These are phyloP conservation scores for Linnemannia exigua DNA, from an alignment of 192 early-diverging fungal genomes.

Conservation along the genomic window DNA sequence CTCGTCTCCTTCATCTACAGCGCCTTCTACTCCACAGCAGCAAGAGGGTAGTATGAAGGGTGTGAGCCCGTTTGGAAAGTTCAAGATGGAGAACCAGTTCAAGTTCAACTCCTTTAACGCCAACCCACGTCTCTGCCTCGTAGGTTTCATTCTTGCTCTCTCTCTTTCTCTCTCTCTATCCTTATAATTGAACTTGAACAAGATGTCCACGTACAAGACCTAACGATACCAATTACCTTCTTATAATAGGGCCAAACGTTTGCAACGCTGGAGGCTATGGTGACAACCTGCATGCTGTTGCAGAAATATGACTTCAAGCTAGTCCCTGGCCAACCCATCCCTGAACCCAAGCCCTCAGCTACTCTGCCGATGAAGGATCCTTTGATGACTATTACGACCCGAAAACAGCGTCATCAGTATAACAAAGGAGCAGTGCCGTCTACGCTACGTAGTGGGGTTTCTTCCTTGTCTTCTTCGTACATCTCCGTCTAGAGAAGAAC, in stretches of 20 bases:
- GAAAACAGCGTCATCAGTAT: background rate
- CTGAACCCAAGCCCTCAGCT: conserved; percentile 24
- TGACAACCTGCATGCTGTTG: conserved; percentile 36
- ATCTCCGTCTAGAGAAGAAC: background rate
- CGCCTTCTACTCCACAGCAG: background rate
- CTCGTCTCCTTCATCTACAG: background rate
- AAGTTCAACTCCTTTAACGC: conserved; percentile 73
- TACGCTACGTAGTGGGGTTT: background rate
- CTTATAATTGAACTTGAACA: background rate
- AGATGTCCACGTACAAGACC: no score
- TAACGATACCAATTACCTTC: background rate
- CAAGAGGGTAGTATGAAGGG: background rate
- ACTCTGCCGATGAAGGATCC: conserved; percentile 58
- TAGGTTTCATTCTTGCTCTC: background rate
- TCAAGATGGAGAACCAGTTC: conserved; percentile 46
- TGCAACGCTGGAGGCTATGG: conserved; percentile 56
- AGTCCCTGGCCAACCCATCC: conserved; percentile 27
- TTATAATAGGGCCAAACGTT: conserved; percentile 49
- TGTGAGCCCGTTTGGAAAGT: conserved; percentile 48
- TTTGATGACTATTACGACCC: conserved; percentile 25
- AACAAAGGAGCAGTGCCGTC: background rate
- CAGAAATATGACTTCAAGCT: conserved; percentile 43
- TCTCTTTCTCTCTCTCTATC: background rate
- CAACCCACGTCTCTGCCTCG: conserved; percentile 62
- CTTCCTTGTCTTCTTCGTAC: background rate